Evolutionary conservation across 345 rosid genomes (phyloP).

Genomic region (Crucihimalaya himalaica): DNA sequence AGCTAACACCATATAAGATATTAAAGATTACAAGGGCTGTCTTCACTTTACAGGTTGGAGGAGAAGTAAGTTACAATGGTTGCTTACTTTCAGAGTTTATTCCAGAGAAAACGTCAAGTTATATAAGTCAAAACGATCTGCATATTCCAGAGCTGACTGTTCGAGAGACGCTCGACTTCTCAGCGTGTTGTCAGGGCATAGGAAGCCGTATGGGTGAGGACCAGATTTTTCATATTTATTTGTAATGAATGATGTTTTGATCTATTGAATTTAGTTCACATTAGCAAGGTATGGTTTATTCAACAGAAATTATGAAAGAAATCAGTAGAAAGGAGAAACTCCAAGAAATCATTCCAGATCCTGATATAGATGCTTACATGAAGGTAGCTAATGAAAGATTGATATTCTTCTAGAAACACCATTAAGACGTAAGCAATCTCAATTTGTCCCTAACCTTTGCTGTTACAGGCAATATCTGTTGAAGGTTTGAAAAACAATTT

Average conservation of each 20-base stretch:
- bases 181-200: slow-evolving; percentile 61
- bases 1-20: not conserved
- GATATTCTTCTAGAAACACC: not conserved
- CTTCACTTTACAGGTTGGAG: slow-evolving; percentile 47
- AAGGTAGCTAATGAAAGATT: slow-evolving; percentile 44
- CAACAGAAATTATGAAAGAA: slow-evolving; percentile 56
- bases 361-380: slow-evolving; percentile 63
- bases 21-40: slow-evolving; percentile 8
- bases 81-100: slow-evolving; percentile 54
- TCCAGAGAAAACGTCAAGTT: slow-evolving; percentile 65
- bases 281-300: slow-evolving; percentile 6
- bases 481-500: slow-evolving; percentile 43
- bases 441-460: not conserved
- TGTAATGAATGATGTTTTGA: not conserved
- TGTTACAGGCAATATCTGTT: slow-evolving; percentile 45
- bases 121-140: slow-evolving; percentile 65
- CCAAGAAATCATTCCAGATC: slow-evolving; percentile 58
- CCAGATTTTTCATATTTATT: not conserved
- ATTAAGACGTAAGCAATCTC: not conserved
- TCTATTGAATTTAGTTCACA: not conserved
- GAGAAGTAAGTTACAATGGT: slow-evolving; percentile 63
- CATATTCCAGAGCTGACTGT: slow-evolving; percentile 70
- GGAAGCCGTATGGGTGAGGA: slow-evolving; percentile 55
- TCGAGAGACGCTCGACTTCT: slow-evolving; percentile 67
- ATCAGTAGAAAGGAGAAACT: slow-evolving; percentile 62